These are phyloP conservation scores for Rhododendron kiyosumense DNA, from an alignment of 148 eudicot genomes.

Conservation along the genomic window DNA sequence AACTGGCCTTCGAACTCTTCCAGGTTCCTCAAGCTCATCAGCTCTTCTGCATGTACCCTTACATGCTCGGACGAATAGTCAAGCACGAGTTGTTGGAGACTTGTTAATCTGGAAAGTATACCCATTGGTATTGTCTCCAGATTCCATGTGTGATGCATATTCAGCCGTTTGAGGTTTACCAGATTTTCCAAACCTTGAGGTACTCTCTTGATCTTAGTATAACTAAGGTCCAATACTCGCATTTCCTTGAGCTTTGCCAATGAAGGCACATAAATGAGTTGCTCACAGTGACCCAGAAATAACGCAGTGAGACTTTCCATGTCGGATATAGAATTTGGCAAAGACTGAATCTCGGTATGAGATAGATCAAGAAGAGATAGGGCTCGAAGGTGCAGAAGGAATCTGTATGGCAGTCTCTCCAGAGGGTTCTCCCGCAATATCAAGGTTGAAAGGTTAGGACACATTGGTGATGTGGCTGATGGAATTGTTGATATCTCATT, in stretches of 20 bases:
- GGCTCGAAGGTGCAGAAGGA: constrained; percentile 12
- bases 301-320: constrained; percentile 11
- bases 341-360: constrained; percentile 10
- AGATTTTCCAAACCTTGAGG: constrained; percentile 13
- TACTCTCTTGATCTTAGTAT: neutral
- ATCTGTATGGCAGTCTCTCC: constrained; percentile 2
- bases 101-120: neutral
- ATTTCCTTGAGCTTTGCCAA: constrained; percentile 9
- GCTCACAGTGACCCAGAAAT: constrained; percentile 2
- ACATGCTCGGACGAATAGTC: neutral
- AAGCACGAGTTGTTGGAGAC: constrained; percentile 6
- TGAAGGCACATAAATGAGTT: constrained; percentile 13
- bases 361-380: constrained; percentile 30
- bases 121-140: neutral
- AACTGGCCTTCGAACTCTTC: constrained; percentile 16
- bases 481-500: constrained; percentile 8
- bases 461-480: neutral
- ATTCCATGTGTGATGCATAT: neutral
- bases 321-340: constrained; percentile 12
- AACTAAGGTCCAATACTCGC: neutral
- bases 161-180: constrained; percentile 6
- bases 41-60: neutral
- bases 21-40: neutral
- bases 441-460: constrained; percentile 20
- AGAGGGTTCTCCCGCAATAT: constrained; percentile 12